phyloP scores from a whole-genome alignment of 805 yeast species.

The Yueomyces sp. region DNA sequence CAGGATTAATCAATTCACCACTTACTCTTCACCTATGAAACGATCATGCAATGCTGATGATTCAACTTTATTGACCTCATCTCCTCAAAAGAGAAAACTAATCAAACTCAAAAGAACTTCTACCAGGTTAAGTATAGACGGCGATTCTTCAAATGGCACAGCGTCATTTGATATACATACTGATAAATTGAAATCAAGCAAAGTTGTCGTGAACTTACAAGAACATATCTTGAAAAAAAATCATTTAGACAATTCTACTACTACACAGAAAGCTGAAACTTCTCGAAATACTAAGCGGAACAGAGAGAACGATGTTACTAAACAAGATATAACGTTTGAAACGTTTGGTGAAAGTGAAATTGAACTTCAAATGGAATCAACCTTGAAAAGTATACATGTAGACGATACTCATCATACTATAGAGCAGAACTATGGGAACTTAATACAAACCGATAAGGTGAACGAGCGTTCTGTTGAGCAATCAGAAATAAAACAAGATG shows the following conservation, averaged over 20 bases:
- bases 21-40: neutral
- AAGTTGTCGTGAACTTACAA: slow-evolving; percentile 11
- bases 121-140: slow-evolving; percentile 6
- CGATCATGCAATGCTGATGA: neutral
- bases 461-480: neutral
- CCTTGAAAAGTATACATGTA: neutral
- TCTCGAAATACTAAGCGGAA: no score
- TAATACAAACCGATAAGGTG: neutral
- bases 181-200: neutral
- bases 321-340: neutral
- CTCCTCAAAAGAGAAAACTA: slow-evolving; percentile 5
- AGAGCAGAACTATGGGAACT: neutral
- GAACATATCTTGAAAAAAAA: slow-evolving; percentile 12
- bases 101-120: slow-evolving; percentile 9
- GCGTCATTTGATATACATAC: neutral
- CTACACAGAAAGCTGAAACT: neutral
- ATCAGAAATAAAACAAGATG: neutral
- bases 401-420: neutral
- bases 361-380: neutral
- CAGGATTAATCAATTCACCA: neutral
- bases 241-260: neutral
- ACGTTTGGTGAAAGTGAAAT: neutral
- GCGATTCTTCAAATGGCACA: slow-evolving; percentile 1
- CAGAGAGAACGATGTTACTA: no score
- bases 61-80: neutral